phyloP scores from a whole-genome alignment of 768 basidiomycete genomes.

The Chalciporus piperatus region DNA sequence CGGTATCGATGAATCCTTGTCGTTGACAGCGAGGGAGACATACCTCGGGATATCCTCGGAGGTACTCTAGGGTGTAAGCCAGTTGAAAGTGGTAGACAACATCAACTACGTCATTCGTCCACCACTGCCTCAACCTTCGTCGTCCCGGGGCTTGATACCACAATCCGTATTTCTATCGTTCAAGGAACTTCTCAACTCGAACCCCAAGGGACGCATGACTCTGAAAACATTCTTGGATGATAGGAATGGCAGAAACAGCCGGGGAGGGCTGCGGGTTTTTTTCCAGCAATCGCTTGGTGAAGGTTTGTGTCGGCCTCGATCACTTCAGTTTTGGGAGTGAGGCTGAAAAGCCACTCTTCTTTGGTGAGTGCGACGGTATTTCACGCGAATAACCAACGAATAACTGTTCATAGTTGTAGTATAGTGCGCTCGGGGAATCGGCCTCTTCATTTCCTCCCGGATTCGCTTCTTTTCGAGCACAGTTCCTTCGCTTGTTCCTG shows the following conservation, averaged over 20 bases:
- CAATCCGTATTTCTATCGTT: slow-evolving; percentile 68
- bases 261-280: slow-evolving; percentile 75
- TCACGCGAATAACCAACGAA: neutral
- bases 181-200: slow-evolving; percentile 89
- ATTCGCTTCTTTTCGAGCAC: slow-evolving; percentile 77
- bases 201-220: slow-evolving; percentile 72
- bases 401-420: neutral
- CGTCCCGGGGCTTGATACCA: slow-evolving; percentile 77
- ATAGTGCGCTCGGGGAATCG: slow-evolving; percentile 75
- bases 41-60: too few relatives aligned
- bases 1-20: slow-evolving; percentile 80
- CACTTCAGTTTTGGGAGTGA: slow-evolving; percentile 81
- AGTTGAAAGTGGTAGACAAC: too few relatives aligned
- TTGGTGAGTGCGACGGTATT: slow-evolving; percentile 40
- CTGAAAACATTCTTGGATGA: slow-evolving; percentile 75
- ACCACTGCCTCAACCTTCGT: slow-evolving; percentile 75
- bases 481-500: slow-evolving; percentile 81
- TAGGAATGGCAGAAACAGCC: slow-evolving; percentile 66
- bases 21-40: slow-evolving; percentile 86
- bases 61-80: too few relatives aligned
- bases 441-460: slow-evolving; percentile 79
- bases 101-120: too few relatives aligned
- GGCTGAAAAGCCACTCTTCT: slow-evolving; percentile 73
- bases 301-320: slow-evolving; percentile 81
- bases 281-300: slow-evolving; percentile 73